phyloP scores from a whole-genome alignment of 257 asterid species.

The Voacanga thouarsii region DNA sequence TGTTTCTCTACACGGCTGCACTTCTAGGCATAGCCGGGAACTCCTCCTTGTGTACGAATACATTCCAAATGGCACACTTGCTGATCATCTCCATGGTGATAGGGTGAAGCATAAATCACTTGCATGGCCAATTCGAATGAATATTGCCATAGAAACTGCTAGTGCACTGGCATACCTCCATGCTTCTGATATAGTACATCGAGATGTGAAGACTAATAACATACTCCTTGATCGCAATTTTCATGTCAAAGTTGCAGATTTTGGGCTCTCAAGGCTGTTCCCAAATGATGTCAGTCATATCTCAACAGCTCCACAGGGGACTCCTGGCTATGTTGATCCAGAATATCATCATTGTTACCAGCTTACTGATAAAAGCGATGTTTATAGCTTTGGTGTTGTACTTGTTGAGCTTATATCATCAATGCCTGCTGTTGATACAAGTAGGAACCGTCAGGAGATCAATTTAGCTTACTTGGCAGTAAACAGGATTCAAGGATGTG shows the following conservation, averaged over 20 bases:
- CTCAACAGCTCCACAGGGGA: constrained; percentile 87
- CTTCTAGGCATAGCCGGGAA: constrained; percentile 62
- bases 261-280: constrained; percentile 69
- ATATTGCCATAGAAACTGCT: constrained; percentile 69
- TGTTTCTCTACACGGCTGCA: constrained; percentile 74
- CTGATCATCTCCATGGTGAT: constrained; percentile 64
- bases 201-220: constrained; percentile 74
- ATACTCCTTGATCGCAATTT: constrained; percentile 58
- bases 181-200: constrained; percentile 58
- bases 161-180: constrained; percentile 68
- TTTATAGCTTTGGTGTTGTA: constrained; percentile 79
- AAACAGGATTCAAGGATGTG: constrained; percentile 54
- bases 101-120: constrained; percentile 38
- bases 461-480: constrained; percentile 60
- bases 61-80: constrained; percentile 67
- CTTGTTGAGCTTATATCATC: constrained; percentile 73
- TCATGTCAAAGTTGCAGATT: constrained; percentile 75
- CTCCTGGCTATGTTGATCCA: constrained; percentile 83
- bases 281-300: constrained; percentile 61
- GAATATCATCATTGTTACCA: constrained; percentile 71
- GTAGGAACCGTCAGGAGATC: constrained; percentile 64
- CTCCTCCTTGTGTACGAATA: constrained; percentile 78
- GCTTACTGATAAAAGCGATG: constrained; percentile 69
- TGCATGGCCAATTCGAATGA: constrained; percentile 59
- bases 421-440: constrained; percentile 72